Conservation (phyloP, 441 rosid genomes). For the Populus trichocarpa region DNA sequence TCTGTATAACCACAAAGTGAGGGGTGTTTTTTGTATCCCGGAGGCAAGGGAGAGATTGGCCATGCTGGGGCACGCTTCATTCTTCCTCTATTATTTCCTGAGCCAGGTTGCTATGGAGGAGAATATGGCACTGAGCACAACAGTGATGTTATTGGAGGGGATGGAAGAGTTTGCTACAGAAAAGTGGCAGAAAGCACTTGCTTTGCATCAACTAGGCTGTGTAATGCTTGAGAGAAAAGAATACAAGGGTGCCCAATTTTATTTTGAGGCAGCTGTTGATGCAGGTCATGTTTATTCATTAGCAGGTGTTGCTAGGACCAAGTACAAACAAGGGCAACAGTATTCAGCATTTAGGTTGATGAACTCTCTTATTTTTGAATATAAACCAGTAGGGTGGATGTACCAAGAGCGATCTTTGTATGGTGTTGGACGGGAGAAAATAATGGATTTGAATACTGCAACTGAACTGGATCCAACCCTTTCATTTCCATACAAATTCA, state of each 20-base stretch:
- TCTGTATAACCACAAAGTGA: constrained; percentile 51
- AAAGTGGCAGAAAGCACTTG: constrained; percentile 82
- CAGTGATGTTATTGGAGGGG: constrained; percentile 76
- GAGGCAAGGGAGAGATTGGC: constrained; percentile 64
- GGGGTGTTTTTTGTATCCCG: constrained; percentile 50
- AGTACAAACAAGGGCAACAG: constrained; percentile 80
- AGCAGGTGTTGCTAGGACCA: constrained; percentile 83
- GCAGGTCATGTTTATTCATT: constrained; percentile 77
- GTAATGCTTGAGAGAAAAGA: constrained; percentile 83
- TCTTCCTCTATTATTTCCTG: constrained; percentile 72
- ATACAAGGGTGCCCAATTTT: constrained; percentile 72
- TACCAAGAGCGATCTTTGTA: constrained; percentile 88
- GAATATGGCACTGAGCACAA: constrained; percentile 60
- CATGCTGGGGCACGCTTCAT: constrained; percentile 63
- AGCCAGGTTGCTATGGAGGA: constrained; percentile 84
- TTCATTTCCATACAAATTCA: constrained; percentile 77
- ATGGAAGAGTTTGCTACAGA: constrained; percentile 63
- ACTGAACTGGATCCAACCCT: constrained; percentile 86
- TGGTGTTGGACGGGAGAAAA: constrained; percentile 69
- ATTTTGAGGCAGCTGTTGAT: constrained; percentile 68
- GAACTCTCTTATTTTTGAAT: constrained; percentile 61
- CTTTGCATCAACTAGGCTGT: constrained; percentile 76
- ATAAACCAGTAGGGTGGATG: constrained; percentile 91
- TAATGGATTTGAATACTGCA: constrained; percentile 65
- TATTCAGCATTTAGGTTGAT: constrained; percentile 82